Evolutionary conservation across 2,329 filamentous ascomycete genomes (phyloP).

Genomic region (Aspergillus viridinutans): DNA sequence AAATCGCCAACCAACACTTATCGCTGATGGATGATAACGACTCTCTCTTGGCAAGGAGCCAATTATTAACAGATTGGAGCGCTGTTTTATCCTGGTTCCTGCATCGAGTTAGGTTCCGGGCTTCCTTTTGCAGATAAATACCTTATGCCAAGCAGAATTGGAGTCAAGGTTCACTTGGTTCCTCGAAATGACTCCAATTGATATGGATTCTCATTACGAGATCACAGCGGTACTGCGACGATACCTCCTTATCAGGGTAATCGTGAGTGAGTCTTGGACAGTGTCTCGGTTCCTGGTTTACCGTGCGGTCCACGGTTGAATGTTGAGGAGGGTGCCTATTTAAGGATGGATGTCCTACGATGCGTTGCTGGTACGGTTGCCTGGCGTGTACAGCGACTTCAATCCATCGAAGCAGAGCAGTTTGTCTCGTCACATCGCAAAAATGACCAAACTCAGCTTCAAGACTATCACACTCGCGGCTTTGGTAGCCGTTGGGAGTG

Average conservation of each 20-base stretch:
- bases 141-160: constrained; percentile 1
- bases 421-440: background rate
- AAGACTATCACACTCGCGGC: constrained; percentile 14
- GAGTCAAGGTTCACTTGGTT: background rate
- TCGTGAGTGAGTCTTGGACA: background rate
- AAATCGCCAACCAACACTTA: background rate
- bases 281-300: background rate
- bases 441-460: constrained; percentile 5
- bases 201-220: constrained; percentile 4
- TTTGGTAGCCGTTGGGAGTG: constrained; percentile 15
- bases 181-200: background rate
- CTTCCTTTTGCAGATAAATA: background rate
- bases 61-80: background rate
- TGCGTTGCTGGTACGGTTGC: background rate
- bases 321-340: background rate
- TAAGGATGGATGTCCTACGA: background rate
- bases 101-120: background rate
- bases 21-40: background rate
- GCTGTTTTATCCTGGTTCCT: background rate
- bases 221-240: background rate
- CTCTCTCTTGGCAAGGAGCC: background rate
- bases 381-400: background rate
- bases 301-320: no score
- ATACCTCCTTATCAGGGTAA: background rate
- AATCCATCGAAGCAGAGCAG: background rate